Conservation (phyloP, 1,284 basidiomycete species). For the Marasmius sp. region DNA sequence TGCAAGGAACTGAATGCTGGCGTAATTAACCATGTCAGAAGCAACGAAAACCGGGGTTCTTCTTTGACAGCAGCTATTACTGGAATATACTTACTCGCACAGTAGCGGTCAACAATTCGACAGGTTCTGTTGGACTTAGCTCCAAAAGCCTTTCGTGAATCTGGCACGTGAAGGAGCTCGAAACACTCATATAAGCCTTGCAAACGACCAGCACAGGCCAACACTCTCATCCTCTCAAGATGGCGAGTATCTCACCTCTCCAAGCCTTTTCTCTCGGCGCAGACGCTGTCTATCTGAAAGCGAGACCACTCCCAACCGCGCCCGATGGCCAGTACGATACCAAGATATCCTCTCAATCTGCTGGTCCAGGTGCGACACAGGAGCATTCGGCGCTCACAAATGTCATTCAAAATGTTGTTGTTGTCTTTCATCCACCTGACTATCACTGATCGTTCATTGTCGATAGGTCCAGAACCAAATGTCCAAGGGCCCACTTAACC, state of each 20-base stretch:
- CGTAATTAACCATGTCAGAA: too few relatives aligned
- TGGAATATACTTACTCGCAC: too few relatives aligned
- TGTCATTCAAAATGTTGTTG: conserved; percentile 10
- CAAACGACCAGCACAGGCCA: not conserved
- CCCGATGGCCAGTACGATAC: conserved; percentile 33
- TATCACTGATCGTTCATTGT: not conserved
- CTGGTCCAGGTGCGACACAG: conserved; percentile 19
- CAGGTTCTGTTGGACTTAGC: too few relatives aligned
- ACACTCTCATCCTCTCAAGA: not conserved
- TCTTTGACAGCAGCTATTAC: too few relatives aligned
- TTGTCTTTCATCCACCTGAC: not conserved
- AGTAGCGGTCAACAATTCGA: too few relatives aligned
- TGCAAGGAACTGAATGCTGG: too few relatives aligned
- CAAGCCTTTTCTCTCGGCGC: conserved; percentile 20
- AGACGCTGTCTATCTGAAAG: conserved; percentile 27
- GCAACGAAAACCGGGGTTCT: too few relatives aligned
- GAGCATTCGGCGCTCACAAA: conserved; percentile 27
- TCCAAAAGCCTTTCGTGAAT: too few relatives aligned
- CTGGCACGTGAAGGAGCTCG: too few relatives aligned
- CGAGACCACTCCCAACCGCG: conserved; percentile 23
- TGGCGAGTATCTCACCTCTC: conserved; percentile 14
- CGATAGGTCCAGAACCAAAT: conserved; percentile 15
- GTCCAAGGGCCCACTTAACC: conserved; percentile 14
- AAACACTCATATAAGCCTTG: not conserved
- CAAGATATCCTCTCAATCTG: conserved; percentile 22